Evolutionary conservation across 2,329 filamentous ascomycete genomes (phyloP), one percentile per base, ranked within the genome.

Genomic region (Tolypocladium tropicale): DNA sequence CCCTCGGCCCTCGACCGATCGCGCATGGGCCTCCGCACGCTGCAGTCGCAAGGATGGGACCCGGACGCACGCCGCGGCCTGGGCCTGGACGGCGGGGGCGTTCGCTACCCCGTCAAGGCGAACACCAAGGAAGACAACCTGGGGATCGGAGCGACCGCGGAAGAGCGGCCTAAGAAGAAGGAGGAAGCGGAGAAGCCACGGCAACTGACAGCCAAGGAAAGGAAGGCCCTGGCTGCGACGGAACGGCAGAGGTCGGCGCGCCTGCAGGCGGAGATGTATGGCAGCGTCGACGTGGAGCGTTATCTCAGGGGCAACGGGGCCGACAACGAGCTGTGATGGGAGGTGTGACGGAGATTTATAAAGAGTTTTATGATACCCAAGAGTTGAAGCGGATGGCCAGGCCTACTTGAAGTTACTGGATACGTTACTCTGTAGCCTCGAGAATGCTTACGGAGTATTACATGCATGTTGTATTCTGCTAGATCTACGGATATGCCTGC

Each of bases 101-200:
- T 90, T 58, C 77, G 86, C 43, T 85, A 84, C 61, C 92, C 92
- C 1, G 77, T 96, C 59, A 90, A 90, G 67, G 75, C 82, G 1
- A 80, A 78, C 57, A 74, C 80, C 55, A 96, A 96, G 71, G 80
- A 85, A 48, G 83, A 93, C 66, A 90, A 81, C 4, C 74, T 88
- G 9, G 93, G 92, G 0, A 70, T 96, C 30, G 90, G 91, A 0
- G 76, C 79, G 4, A 61, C 68, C 32, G 64, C 76, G 10, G 52
- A 55, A 37, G 50, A 46, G 4, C 4, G 2, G 2, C 25, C 41
- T 4, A 72, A 76, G 61, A 69, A 70, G 57, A 75, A 74, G 61
- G 69, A 69, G 59, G 72, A 70, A 55, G 74, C 74, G 55, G 72
- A 73, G 63, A 74, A 75, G 62, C 66, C 88, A 41, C 79, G 83